Evolutionary conservation across 129 eudicot genomes (phyloP).

Genomic region (Deinandra increscens): DNA sequence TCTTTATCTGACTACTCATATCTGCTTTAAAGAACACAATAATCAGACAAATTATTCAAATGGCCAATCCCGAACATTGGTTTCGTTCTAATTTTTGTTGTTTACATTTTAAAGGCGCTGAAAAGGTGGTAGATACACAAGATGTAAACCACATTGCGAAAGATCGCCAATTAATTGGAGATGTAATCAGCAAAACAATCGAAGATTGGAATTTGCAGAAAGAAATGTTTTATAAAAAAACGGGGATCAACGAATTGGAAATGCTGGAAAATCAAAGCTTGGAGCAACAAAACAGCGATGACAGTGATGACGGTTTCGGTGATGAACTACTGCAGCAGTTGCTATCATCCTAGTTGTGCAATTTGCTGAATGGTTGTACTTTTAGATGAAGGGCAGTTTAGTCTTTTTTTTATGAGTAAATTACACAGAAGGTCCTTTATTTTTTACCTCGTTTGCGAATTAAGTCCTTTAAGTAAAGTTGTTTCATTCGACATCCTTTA

Average conservation of each 20-base stretch:
- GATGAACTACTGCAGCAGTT: slow-evolving; percentile 45
- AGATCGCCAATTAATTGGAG: slow-evolving; percentile 54
- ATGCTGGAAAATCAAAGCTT: neutral
- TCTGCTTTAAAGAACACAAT: no score
- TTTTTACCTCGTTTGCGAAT: no score
- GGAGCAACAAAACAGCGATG: slow-evolving; percentile 23
- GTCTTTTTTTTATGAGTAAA: neutral
- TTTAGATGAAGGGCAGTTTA: slow-evolving; percentile 21
- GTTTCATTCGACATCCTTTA: no score
- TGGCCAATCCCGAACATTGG: neutral
- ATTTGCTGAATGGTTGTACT: neutral
- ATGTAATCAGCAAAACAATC: slow-evolving; percentile 51
- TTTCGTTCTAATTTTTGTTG: neutral
- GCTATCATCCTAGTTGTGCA: slow-evolving; percentile 25
- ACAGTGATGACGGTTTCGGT: slow-evolving; percentile 38
- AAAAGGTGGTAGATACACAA: slow-evolving; percentile 48
- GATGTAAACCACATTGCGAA: slow-evolving; percentile 77
- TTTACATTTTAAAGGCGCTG: slow-evolving; percentile 47
- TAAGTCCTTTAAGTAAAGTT: no score
- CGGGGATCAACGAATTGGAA: slow-evolving; percentile 32
- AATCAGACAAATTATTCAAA: neutral
- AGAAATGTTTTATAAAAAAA: slow-evolving; percentile 52
- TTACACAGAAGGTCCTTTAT: no score
- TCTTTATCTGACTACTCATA: no score
- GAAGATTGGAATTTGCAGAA: slow-evolving; percentile 56